These are phyloP conservation scores for Chenopodium album DNA, from an alignment of 148 eudicot genomes.

Conservation along the genomic window DNA sequence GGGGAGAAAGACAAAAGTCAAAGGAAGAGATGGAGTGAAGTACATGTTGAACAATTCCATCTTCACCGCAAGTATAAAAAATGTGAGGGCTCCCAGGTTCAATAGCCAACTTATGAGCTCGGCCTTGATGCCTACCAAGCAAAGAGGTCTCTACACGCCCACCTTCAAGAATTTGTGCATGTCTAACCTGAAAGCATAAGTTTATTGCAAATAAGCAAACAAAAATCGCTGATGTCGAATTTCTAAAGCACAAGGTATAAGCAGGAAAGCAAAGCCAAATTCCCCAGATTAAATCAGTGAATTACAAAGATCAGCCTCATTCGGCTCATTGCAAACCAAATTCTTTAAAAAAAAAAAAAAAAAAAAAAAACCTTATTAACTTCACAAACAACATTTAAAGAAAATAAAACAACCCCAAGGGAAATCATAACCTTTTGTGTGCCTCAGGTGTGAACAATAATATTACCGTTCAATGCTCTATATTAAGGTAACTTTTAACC, in stretches of 20 bases:
- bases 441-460: too few species aligned
- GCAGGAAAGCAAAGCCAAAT: neutral
- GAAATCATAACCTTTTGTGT: too few species aligned
- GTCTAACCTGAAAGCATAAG: conserved; percentile 60
- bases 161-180: conserved; percentile 57
- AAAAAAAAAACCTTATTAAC: neutral
- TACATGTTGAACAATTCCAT: conserved; percentile 88
- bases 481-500: too few species aligned
- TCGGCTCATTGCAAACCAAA: neutral
- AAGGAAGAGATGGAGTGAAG: conserved; percentile 24
- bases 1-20: neutral
- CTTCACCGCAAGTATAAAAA: conserved; percentile 92
- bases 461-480: too few species aligned
- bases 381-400: neutral
- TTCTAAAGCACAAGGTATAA: neutral
- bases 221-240: neutral
- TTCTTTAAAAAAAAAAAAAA: neutral
- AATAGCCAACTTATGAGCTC: conserved; percentile 83
- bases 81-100: conserved; percentile 94
- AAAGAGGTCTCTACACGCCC: conserved; percentile 64
- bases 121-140: conserved; percentile 65
- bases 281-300: neutral
- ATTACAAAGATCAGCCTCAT: neutral
- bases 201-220: neutral
- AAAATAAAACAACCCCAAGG: neutral